Base-by-base conservation (phyloP, 2,329 filamentous ascomycete genomes). In the Aspergillus tubingensis region DNA sequence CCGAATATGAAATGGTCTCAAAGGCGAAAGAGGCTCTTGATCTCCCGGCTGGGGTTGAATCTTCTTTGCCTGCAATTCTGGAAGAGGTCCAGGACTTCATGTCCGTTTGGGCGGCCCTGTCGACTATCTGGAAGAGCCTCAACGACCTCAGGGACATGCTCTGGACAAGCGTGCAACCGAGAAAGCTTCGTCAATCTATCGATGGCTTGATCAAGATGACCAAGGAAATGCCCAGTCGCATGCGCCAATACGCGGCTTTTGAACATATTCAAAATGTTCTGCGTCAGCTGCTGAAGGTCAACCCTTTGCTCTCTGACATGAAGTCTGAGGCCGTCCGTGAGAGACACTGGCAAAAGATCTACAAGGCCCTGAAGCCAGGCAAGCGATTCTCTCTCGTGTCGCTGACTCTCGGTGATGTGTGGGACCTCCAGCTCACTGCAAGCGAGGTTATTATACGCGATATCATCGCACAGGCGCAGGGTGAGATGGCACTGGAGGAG, bases 191-290 rank as follows among this genome's bases (percentile, higher is more conserved):
- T 39, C 86, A 91, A 68, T 91, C 91, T 63, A 88, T 99, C 54
- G 94, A 99, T 72, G 89, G 90, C 51, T 85, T 98, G 56, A 91
- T 98, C 75, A 96, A 96, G 81, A 96, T 96, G 85, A 98, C 93
- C 38, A 98, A 96, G 79, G 94, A 98, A 64, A 98, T 99, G 95
- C 95, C 96, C 0, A 96, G 92, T 77, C 89, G 95, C 61, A 98
- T 99, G 94, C 89, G 96, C 62, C 96, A 99, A 73, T 99, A 99
- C 76, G 94, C 96, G 68, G 96, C 96, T n/a, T 99, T 99, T 74
- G 96, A 99, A 77, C 94, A 99, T 72, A 92, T 99, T 41, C 96
- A 99, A 74, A 92, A 87, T 65, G 91, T 96, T 30, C 85, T 99
- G 43, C 90, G 92, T 48, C 89, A 93, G 63, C 85, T 96, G 52